These are phyloP conservation scores for Ramichloridium luteum DNA, from an alignment of 2,329 filamentous ascomycete species.

Conservation along the genomic window DNA sequence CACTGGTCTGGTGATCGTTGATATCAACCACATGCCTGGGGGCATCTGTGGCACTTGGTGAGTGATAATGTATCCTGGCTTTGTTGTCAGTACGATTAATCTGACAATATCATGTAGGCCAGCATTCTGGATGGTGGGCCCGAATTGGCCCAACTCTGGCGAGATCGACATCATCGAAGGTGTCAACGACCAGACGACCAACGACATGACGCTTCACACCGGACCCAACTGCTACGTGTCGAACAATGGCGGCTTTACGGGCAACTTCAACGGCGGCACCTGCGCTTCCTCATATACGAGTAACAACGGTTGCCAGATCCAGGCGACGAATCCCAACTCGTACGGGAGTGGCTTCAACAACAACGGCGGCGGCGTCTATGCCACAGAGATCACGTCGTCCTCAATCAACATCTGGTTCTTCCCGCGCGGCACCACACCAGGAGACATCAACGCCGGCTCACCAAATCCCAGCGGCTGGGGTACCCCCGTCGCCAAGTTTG, in stretches of 20 bases:
- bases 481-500: conserved; percentile 52
- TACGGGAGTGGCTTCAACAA: conserved; percentile 27
- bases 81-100: too few relatives aligned
- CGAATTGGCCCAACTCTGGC: conserved; percentile 31
- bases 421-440: conserved; percentile 24
- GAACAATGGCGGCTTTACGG: conserved; percentile 56
- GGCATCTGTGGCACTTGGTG: conserved; percentile 58
- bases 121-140: conserved; percentile 53
- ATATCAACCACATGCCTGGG: conserved; percentile 61
- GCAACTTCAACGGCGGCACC: conserved; percentile 37
- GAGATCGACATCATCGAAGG: conserved; percentile 32
- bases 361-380: conserved; percentile 36
- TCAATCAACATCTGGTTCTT: conserved; percentile 28
- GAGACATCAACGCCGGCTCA: conserved; percentile 30
- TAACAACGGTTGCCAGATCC: conserved; percentile 27
- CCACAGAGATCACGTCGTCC: conserved; percentile 21
- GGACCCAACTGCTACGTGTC: conserved; percentile 22
- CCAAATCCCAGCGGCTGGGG: conserved; percentile 55
- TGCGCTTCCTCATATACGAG: conserved; percentile 31
- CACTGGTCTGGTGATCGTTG: conserved; percentile 57
- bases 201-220: conserved; percentile 28
- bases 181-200: conserved; percentile 24
- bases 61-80: neutral
- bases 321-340: conserved; percentile 35
- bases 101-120: too few relatives aligned